Evolutionary conservation across 306 rosid species (phyloP).

Genomic region (Inga leiocalycina): DNA sequence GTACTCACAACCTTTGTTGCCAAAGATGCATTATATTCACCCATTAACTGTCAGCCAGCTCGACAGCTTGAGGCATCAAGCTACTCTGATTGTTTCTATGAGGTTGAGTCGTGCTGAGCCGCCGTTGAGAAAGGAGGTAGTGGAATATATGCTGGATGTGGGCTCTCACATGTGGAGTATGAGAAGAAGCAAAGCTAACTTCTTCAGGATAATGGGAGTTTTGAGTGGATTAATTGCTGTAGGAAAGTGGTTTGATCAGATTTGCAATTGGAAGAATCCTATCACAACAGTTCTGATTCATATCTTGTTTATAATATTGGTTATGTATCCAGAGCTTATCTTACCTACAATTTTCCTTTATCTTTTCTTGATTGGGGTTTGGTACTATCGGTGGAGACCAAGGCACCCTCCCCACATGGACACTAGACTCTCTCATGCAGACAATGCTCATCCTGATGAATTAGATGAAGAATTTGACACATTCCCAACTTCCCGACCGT

Average conservation of each 20-base stretch:
- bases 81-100: slow-evolving; percentile 85
- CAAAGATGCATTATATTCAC: slow-evolving; percentile 93
- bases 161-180: slow-evolving; percentile 98
- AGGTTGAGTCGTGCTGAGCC: slow-evolving; percentile 94
- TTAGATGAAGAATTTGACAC: slow-evolving; percentile 94
- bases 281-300: slow-evolving; percentile 91
- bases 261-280: slow-evolving; percentile 94
- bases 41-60: slow-evolving; percentile 92
- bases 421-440: slow-evolving; percentile 92
- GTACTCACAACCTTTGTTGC: slow-evolving; percentile 90
- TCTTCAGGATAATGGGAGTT: slow-evolving; percentile 91
- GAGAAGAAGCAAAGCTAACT: slow-evolving; percentile 98
- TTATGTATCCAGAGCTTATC: slow-evolving; percentile 96
- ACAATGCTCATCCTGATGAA: slow-evolving; percentile 88
- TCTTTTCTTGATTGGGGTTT: slow-evolving; percentile 94
- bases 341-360: slow-evolving; percentile 93
- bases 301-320: slow-evolving; percentile 83
- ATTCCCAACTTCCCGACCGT: slow-evolving; percentile 77
- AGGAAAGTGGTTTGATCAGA: slow-evolving; percentile 98
- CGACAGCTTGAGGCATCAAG: slow-evolving; percentile 95
- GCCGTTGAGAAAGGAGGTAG: slow-evolving; percentile 87
- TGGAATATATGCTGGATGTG: slow-evolving; percentile 94
- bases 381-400: slow-evolving; percentile 99
- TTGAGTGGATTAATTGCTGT: slow-evolving; percentile 91
- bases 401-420: slow-evolving; percentile 99